Evolutionary conservation across 768 basidiomycete species (phyloP).

Genomic region (Rhodosporidiobolus odoratus): DNA sequence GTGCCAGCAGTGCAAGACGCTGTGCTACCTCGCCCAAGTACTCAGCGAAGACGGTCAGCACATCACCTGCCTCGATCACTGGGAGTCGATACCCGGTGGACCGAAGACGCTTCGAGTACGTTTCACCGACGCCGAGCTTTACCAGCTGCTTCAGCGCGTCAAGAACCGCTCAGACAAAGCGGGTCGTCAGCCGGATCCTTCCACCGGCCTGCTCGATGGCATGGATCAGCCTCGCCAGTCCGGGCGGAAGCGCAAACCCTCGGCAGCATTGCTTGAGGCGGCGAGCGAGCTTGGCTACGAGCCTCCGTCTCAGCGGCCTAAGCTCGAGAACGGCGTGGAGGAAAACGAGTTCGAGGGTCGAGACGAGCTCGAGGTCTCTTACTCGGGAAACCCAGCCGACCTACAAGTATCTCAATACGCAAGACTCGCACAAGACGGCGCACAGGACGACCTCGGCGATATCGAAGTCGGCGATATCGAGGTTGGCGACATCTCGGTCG

Average conservation of each 20-base stretch:
- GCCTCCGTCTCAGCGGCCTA: slow-evolving; percentile 4
- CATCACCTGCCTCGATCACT: slow-evolving; percentile 82
- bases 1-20: slow-evolving; percentile 84
- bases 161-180: slow-evolving; percentile 32
- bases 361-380: not conserved
- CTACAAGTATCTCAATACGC: not conserved
- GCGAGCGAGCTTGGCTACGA: slow-evolving; percentile 19
- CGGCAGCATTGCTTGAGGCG: slow-evolving; percentile 31
- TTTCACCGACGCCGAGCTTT: slow-evolving; percentile 38
- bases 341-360: not conserved
- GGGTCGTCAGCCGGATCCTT: slow-evolving; percentile 14
- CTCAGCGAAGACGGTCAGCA: slow-evolving; percentile 55
- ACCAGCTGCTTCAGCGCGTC: slow-evolving; percentile 31
- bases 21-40: slow-evolving; percentile 91
- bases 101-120: slow-evolving; percentile 29
- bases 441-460: not conserved
- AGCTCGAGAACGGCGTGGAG: not conserved
- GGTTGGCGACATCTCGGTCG: not conserved
- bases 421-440: not conserved
- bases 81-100: slow-evolving; percentile 67
- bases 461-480: not conserved
- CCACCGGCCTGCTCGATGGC: slow-evolving; percentile 3
- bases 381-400: not conserved
- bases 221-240: slow-evolving; percentile 22
- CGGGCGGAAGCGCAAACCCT: slow-evolving; percentile 34